Conservation (phyloP, 164 flowering plant species). For the Taxillus chinensis region DNA sequence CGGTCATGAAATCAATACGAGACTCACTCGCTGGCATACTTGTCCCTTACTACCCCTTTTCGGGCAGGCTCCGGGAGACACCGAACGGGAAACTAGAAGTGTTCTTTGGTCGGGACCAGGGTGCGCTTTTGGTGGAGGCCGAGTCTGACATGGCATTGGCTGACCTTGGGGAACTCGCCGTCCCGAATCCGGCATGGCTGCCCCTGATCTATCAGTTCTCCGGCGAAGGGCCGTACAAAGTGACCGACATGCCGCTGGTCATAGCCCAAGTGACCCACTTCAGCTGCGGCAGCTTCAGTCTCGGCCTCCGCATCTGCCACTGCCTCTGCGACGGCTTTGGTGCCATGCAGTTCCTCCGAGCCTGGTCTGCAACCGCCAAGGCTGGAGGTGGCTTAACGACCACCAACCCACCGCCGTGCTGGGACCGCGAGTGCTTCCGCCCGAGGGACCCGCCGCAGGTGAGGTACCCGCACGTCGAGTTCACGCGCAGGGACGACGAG, state of each 20-base stretch:
- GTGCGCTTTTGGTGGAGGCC: constrained; percentile 63
- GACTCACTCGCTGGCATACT: constrained; percentile 51
- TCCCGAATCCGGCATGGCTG: constrained; percentile 77
- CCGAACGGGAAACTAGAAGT: constrained; percentile 63
- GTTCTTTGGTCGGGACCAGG: constrained; percentile 54
- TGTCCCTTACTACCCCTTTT: constrained; percentile 83
- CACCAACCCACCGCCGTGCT: constrained; percentile 47
- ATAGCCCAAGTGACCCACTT: constrained; percentile 77
- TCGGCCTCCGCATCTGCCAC: constrained; percentile 77
- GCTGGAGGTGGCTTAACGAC: constrained; percentile 22
- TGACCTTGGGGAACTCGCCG: constrained; percentile 47
- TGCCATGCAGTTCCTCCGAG: constrained; percentile 74
- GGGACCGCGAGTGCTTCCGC: constrained; percentile 55
- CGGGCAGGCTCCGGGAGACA: constrained; percentile 64
- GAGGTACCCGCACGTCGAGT: constrained; percentile 53
- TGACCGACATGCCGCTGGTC: constrained; percentile 67
- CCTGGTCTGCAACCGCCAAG: constrained; percentile 69
- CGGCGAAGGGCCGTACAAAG: constrained; percentile 49
- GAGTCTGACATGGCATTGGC: constrained; percentile 32
- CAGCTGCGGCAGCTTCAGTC: constrained; percentile 74
- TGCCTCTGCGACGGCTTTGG: constrained; percentile 91
- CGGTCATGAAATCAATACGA: constrained; percentile 15
- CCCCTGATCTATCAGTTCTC: constrained; percentile 53
- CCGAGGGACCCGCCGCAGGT: constrained; percentile 61
- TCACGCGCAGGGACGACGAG: constrained; percentile 42